Evolutionary conservation across 345 rosid species (phyloP).

Genomic region (Hibiscus trionum): DNA sequence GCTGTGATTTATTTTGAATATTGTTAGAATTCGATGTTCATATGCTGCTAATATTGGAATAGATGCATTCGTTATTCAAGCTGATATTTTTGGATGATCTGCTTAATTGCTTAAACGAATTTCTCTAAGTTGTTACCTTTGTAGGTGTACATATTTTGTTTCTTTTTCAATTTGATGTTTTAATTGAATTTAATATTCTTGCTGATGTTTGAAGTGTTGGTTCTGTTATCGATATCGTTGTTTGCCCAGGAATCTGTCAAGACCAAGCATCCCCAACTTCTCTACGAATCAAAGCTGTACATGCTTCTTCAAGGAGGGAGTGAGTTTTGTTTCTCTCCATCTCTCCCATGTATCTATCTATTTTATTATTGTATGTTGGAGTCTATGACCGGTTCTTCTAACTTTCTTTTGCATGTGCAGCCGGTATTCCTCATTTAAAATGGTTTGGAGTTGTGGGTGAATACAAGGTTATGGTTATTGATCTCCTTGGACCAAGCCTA

Average conservation of each 20-base stretch:
- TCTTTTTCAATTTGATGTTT: background rate
- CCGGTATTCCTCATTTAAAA: slow-evolving; percentile 68
- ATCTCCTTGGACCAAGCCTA: slow-evolving; percentile 75
- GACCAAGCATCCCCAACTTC: slow-evolving; percentile 80
- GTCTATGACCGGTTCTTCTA: background rate
- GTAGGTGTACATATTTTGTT: background rate
- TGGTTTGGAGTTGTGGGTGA: slow-evolving; percentile 76
- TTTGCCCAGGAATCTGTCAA: slow-evolving; percentile 51
- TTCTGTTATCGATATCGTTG: background rate
- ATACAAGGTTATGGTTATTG: slow-evolving; percentile 66
- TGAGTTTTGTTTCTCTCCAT: slow-evolving; percentile 21
- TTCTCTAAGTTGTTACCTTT: background rate
- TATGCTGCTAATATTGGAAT: background rate
- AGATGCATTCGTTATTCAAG: background rate
- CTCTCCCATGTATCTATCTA: background rate
- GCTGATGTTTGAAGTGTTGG: background rate
- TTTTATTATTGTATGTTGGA: background rate
- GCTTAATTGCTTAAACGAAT: background rate
- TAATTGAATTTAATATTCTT: background rate
- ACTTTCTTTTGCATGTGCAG: slow-evolving; percentile 20
- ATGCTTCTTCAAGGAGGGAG: slow-evolving; percentile 78
- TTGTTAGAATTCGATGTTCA: background rate
- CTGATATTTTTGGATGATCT: background rate
- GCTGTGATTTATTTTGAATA: background rate
- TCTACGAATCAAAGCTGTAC: slow-evolving; percentile 66